phyloP scores from a whole-genome alignment of 345 rosid species.

The Lenwebbia sp. region DNA sequence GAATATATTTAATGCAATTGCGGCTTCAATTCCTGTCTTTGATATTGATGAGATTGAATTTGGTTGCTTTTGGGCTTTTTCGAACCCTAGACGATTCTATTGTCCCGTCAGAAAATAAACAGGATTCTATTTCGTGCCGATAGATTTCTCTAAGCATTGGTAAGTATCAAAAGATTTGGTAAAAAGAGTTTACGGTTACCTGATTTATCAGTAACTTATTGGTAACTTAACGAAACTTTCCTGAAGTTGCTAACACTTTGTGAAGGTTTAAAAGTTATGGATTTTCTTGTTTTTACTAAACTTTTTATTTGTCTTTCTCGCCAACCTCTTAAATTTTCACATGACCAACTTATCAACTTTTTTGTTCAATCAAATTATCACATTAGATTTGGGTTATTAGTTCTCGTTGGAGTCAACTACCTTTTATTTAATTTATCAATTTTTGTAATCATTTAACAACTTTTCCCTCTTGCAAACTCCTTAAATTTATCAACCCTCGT shows the following conservation, averaged over 20 bases:
- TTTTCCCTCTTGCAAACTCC: background rate
- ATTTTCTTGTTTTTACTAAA: too few relatives aligned
- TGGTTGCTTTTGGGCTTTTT: background rate
- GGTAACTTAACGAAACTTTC: too few relatives aligned
- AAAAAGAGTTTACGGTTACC: too few relatives aligned
- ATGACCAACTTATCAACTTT: background rate
- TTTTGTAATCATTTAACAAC: too few relatives aligned
- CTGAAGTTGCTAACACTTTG: too few relatives aligned
- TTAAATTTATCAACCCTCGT: too few relatives aligned
- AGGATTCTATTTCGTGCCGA: fast-evolving
- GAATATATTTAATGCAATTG: background rate
- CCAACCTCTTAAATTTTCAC: background rate
- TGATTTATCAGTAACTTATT: too few relatives aligned
- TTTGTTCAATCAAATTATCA: background rate
- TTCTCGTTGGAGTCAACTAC: too few relatives aligned
- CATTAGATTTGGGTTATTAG: too few relatives aligned
- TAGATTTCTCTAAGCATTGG: background rate
- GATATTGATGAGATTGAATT: background rate
- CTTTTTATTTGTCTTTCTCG: too few relatives aligned
- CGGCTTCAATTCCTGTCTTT: background rate
- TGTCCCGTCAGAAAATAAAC: background rate
- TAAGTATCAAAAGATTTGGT: background rate
- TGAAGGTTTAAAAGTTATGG: too few relatives aligned
- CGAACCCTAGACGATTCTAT: background rate
- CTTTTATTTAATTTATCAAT: too few relatives aligned